These are phyloP conservation scores for Nicotiana attenuata DNA, from an alignment of 257 asterid species.

Conservation along the genomic window DNA sequence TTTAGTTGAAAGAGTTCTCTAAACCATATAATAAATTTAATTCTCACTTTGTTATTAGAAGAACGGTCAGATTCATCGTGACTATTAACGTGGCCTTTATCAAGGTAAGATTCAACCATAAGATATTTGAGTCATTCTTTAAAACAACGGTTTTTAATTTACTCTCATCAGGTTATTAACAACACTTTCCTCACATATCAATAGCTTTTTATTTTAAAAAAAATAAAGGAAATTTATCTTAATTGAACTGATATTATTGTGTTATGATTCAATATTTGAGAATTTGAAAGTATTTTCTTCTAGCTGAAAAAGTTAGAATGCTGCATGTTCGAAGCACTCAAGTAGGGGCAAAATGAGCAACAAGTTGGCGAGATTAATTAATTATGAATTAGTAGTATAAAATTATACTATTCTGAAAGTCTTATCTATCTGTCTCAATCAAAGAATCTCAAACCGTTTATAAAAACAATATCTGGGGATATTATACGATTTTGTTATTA, in stretches of 20 bases:
- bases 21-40: too few species aligned
- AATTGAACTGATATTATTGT: background rate
- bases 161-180: too few species aligned
- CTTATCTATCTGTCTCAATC: background rate
- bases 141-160: too few species aligned
- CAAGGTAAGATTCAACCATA: too few species aligned
- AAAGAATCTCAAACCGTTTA: background rate
- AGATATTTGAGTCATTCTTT: too few species aligned
- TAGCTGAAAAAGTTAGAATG: background rate
- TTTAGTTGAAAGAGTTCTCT: too few species aligned
- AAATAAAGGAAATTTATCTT: too few species aligned
- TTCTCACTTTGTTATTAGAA: too few species aligned
- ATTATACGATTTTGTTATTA: background rate
- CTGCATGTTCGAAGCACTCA: background rate
- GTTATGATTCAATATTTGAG: background rate
- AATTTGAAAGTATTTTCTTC: background rate
- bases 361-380: background rate
- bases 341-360: background rate
- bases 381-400: background rate
- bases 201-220: too few species aligned
- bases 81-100: too few species aligned
- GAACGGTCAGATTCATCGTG: too few species aligned
- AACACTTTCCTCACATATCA: too few species aligned
- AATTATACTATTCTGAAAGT: background rate
- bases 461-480: background rate